These are phyloP conservation scores for Esteya vermicola DNA, from an alignment of 2,329 filamentous ascomycete species.

Conservation along the genomic window DNA sequence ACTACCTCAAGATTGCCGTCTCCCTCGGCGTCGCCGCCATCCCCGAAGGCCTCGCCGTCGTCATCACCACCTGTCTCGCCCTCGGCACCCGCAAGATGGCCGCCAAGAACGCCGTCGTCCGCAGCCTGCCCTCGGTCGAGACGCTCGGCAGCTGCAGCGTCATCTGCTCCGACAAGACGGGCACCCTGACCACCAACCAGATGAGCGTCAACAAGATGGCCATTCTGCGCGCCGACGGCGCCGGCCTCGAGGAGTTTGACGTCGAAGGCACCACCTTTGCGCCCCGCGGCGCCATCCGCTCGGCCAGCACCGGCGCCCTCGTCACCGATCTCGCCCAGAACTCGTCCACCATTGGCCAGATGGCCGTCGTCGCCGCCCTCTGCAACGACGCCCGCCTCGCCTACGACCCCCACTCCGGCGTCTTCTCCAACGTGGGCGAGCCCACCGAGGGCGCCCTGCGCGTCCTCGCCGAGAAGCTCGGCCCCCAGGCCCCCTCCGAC, in stretches of 20 bases:
- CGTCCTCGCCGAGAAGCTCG: slow-evolving; percentile 86
- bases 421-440: slow-evolving; percentile 77
- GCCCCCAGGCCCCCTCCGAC: slow-evolving; percentile 52
- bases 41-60: slow-evolving; percentile 90
- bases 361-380: slow-evolving; percentile 56
- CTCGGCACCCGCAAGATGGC: slow-evolving; percentile 98
- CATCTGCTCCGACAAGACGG: slow-evolving; percentile 98
- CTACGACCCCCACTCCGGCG: slow-evolving; percentile 61
- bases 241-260: slow-evolving; percentile 67
- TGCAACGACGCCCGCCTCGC: slow-evolving; percentile 83
- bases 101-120: slow-evolving; percentile 91
- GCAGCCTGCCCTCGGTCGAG: slow-evolving; percentile 91
- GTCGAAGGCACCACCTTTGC: slow-evolving; percentile 89
- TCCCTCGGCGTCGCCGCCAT: slow-evolving; percentile 96
- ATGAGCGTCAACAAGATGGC: slow-evolving; percentile 97
- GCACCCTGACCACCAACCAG: slow-evolving; percentile 94
- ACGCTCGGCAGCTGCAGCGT: slow-evolving; percentile 98
- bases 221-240: slow-evolving; percentile 61
- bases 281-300: slow-evolving; percentile 58
- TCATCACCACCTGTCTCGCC: slow-evolving; percentile 96
- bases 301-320: slow-evolving; percentile 50
- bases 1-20: slow-evolving; percentile 98
- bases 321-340: slow-evolving; percentile 53
- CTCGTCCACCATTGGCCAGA: slow-evolving; percentile 67
- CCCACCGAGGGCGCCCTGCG: slow-evolving; percentile 89